Evolutionary conservation across 805 yeast genomes (phyloP).

Genomic region (Pichia nanzhaoensis): DNA sequence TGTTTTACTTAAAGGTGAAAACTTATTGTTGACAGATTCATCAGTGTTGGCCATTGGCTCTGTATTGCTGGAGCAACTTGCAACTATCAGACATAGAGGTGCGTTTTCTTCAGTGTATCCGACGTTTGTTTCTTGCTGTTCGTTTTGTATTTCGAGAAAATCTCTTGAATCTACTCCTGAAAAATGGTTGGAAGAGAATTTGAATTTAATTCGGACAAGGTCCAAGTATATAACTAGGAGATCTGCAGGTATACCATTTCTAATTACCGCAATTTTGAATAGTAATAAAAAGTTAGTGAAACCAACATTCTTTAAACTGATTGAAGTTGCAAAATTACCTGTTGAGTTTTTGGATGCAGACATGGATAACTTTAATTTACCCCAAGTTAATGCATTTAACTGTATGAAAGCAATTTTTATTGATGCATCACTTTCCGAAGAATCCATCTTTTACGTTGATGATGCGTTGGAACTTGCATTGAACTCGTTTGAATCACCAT

Average conservation of each 20-base stretch:
- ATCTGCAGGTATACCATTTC: constrained; percentile 86
- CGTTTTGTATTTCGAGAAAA: constrained; percentile 38
- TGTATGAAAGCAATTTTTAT: constrained; percentile 69
- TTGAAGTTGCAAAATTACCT: constrained; percentile 48
- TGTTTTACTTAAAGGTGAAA: constrained; percentile 29
- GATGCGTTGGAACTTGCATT: constrained; percentile 56
- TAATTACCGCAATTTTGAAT: constrained; percentile 68
- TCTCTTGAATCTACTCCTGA: constrained; percentile 33
- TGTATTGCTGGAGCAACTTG: constrained; percentile 56
- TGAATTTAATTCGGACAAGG: constrained; percentile 37
- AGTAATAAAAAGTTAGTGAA: constrained; percentile 41
- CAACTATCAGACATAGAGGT: constrained; percentile 79
- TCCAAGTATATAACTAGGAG: constrained; percentile 76
- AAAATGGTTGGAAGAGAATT: constrained; percentile 54
- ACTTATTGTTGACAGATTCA: constrained; percentile 24
- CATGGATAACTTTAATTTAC: constrained; percentile 55
- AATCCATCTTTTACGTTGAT: constrained; percentile 46
- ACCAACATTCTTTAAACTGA: constrained; percentile 44
- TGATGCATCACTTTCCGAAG: constrained; percentile 58
- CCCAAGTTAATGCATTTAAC: constrained; percentile 92
- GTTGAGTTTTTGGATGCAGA: constrained; percentile 29
- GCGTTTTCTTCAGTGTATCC: constrained; percentile 89
- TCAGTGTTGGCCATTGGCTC: constrained; percentile 40
- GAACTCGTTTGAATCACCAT: constrained; percentile 50
- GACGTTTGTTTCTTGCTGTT: constrained; percentile 61